These are phyloP conservation scores for Heterobasidion parviporum DNA, from an alignment of 1,284 basidiomycete genomes.

Conservation along the genomic window DNA sequence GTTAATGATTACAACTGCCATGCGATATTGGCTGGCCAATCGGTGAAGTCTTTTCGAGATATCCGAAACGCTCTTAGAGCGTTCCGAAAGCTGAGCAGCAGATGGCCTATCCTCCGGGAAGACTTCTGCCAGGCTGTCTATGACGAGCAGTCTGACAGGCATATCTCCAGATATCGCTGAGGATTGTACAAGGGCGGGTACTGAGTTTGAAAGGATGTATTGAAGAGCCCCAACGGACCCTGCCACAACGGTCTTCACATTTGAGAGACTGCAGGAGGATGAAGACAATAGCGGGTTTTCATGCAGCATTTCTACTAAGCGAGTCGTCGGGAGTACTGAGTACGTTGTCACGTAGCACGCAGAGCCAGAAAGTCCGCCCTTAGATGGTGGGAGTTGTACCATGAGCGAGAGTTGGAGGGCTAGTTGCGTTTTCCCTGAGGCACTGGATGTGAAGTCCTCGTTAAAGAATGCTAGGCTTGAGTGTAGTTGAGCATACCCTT, in stretches of 20 bases:
- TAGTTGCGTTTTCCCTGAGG: conserved; percentile 84
- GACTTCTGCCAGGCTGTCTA: conserved; percentile 79
- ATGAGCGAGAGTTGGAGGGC: conserved; percentile 71
- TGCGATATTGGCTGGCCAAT: conserved; percentile 50
- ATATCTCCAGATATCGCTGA: conserved; percentile 9
- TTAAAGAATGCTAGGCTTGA: background rate
- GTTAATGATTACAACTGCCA: conserved; percentile 81
- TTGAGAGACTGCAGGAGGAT: conserved; percentile 43
- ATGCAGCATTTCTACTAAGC: conserved; percentile 50
- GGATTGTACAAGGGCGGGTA: conserved; percentile 51
- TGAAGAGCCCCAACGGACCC: conserved; percentile 58
- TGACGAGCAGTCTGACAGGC: conserved; percentile 63
- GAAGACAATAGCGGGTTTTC: conserved; percentile 38
- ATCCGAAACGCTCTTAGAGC: conserved; percentile 60
- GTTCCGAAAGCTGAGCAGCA: conserved; percentile 56
- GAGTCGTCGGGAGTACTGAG: conserved; percentile 58
- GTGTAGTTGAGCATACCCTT: conserved; percentile 49
- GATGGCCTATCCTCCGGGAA: conserved; percentile 57
- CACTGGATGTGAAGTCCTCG: conserved; percentile 35
- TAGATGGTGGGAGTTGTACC: conserved; percentile 55
- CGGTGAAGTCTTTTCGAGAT: conserved; percentile 62
- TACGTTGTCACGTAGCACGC: conserved; percentile 74
- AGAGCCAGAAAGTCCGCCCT: conserved; percentile 48
- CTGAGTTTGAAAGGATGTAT: conserved; percentile 51
- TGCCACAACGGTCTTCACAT: conserved; percentile 60